Evolutionary conservation across 805 yeast genomes (phyloP).

Genomic region (Ogataea chonburiensis): DNA sequence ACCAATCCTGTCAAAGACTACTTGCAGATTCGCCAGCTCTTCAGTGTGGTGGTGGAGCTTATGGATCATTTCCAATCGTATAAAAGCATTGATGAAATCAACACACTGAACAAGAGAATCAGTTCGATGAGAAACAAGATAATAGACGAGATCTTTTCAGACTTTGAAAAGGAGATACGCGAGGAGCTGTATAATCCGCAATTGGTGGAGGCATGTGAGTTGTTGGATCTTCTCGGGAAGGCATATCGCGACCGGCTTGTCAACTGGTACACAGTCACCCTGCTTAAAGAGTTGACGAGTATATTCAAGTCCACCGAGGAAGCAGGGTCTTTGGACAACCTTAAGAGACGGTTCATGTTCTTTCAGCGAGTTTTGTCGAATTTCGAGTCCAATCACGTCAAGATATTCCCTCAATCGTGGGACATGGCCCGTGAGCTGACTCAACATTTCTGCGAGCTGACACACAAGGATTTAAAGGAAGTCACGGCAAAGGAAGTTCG

Average conservation of each 20-base stretch:
- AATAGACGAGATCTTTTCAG: slow-evolving; percentile 68
- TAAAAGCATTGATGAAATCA: slow-evolving; percentile 79
- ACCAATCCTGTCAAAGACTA: slow-evolving; percentile 35
- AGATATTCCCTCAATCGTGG: slow-evolving; percentile 73
- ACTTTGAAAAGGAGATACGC: slow-evolving; percentile 56
- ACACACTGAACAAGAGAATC: slow-evolving; percentile 59
- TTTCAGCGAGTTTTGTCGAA: slow-evolving; percentile 69
- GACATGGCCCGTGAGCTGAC: slow-evolving; percentile 61
- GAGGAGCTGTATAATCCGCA: slow-evolving; percentile 37
- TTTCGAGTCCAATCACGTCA: slow-evolving; percentile 46
- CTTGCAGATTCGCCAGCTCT: slow-evolving; percentile 54
- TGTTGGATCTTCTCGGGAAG: slow-evolving; percentile 62
- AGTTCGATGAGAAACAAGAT: slow-evolving; percentile 57
- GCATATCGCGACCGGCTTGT: slow-evolving; percentile 58
- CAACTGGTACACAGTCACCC: slow-evolving; percentile 69
- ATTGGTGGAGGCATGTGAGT: slow-evolving; percentile 63
- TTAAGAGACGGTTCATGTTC: slow-evolving; percentile 77
- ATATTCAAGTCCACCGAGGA: slow-evolving; percentile 83
- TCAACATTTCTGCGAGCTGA: slow-evolving; percentile 60
- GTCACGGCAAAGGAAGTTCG: slow-evolving; percentile 45
- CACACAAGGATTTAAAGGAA: slow-evolving; percentile 62
- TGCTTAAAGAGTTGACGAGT: slow-evolving; percentile 68
- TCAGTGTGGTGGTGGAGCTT: slow-evolving; percentile 72
- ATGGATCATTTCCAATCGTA: slow-evolving; percentile 73
- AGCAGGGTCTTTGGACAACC: slow-evolving; percentile 91